These are phyloP conservation scores for Elsinoe australis DNA, from an alignment of 2,329 filamentous ascomycete species.

Conservation along the genomic window DNA sequence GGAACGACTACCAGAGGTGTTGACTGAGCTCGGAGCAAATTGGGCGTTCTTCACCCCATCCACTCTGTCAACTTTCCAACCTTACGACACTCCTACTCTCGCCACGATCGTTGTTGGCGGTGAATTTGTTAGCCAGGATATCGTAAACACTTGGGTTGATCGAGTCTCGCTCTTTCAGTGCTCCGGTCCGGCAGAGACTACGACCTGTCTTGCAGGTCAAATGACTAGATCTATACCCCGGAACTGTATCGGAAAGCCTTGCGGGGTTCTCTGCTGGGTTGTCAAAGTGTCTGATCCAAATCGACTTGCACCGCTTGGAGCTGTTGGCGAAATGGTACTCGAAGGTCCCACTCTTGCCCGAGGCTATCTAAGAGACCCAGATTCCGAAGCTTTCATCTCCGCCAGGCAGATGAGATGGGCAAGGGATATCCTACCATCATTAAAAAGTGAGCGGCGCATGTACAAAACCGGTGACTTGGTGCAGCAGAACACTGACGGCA, in stretches of 20 bases:
- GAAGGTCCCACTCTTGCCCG: conserved; percentile 4
- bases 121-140: conserved; percentile 2
- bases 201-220: background rate
- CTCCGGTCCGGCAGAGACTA: conserved; percentile 10
- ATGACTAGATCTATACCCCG: background rate
- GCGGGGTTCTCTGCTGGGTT: conserved; percentile 3
- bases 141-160: background rate
- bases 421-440: background rate
- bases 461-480: conserved; percentile 74
- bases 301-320: background rate
- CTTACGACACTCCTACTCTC: background rate
- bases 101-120: background rate
- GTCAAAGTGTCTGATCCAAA: conserved; percentile 1
- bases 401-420: background rate
- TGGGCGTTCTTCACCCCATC: conserved; percentile 13
- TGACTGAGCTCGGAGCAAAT: background rate
- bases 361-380: background rate
- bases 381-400: background rate
- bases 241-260: background rate
- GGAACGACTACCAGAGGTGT: background rate
- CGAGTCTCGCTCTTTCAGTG: background rate
- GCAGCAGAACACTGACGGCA: conserved; percentile 49
- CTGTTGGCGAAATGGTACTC: conserved; percentile 6
- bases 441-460: conserved; percentile 31
- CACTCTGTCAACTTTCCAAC: background rate